A percentile compares a stretch with the other conserved stretches of the same genome.
These are phyloP conservation scores for Phytophthora tubulina DNA, from an alignment of 352 stramenopile genomes.

Conservation along the genomic window DNA sequence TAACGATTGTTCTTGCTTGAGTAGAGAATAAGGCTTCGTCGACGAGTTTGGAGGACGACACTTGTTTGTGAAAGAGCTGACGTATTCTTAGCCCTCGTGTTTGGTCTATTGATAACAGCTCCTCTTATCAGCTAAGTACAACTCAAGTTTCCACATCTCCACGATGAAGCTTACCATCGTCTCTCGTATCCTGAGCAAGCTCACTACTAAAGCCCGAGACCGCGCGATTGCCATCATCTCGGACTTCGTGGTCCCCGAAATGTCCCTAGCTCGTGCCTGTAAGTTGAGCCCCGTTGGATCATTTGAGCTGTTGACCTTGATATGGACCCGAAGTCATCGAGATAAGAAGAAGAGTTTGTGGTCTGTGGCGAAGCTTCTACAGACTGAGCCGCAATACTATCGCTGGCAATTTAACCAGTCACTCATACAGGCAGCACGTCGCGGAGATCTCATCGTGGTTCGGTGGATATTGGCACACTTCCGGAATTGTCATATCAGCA, in stretches of 20 bases:
- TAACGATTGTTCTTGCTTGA: too few relatives aligned
- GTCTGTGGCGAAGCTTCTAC: background rate
- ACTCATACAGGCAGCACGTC: background rate
- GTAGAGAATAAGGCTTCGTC: too few relatives aligned
- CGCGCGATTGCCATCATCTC: slow-evolving; percentile 2
- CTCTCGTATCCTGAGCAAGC: background rate
- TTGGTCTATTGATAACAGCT: background rate
- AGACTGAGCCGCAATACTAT: slow-evolving; percentile 8
- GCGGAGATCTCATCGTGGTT: slow-evolving; percentile 8
- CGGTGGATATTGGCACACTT: slow-evolving; percentile 15
- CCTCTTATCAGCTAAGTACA: background rate
- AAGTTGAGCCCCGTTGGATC: slow-evolving; percentile 7
- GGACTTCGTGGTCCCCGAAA: slow-evolving; percentile 15
- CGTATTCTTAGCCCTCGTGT: background rate
- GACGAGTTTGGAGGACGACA: too few relatives aligned
- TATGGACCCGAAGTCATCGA: slow-evolving; percentile 7
- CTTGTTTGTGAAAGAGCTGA: too few relatives aligned
- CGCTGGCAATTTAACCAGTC: slow-evolving; percentile 9
- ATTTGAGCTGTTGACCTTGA: slow-evolving; percentile 4
- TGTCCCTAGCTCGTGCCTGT: slow-evolving; percentile 1
- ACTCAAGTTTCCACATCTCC: too few relatives aligned
- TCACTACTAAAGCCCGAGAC: background rate
- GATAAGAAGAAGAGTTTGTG: background rate
- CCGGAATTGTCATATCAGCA: slow-evolving; percentile 69
- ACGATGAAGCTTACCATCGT: slow-evolving; percentile 5